Evolutionary conservation across 257 asterid species (phyloP).

Genomic region (Nicotiana sylvestris): DNA sequence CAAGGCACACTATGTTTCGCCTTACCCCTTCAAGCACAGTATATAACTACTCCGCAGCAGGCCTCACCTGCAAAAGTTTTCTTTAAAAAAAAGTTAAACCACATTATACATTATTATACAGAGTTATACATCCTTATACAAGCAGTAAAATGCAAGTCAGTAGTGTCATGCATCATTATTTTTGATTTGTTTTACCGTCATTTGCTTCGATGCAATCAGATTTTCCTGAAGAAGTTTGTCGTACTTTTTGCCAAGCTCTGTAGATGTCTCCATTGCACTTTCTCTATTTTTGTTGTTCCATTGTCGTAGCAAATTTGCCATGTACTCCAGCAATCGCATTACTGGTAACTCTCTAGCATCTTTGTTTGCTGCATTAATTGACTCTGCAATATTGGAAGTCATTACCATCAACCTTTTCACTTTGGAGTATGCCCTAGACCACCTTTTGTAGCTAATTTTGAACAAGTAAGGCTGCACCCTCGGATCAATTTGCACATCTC

Average conservation of each 20-base stretch:
- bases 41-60: neutral
- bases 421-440: too few relatives aligned
- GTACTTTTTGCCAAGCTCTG: neutral
- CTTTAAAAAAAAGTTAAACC: too few relatives aligned
- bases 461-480: too few relatives aligned
- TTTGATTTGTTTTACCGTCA: neutral
- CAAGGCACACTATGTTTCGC: neutral
- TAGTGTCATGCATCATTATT: neutral
- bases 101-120: neutral
- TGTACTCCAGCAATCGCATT: too few relatives aligned
- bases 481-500: too few relatives aligned
- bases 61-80: neutral
- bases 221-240: neutral
- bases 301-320: neutral
- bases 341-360: too few relatives aligned
- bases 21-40: neutral
- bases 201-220: neutral
- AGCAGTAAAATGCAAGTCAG: neutral
- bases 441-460: too few relatives aligned
- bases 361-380: too few relatives aligned
- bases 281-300: neutral
- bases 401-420: too few relatives aligned
- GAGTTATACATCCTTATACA: too few relatives aligned
- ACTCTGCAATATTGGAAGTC: too few relatives aligned
- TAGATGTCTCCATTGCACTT: neutral